Percentiles rank a stretch among this genome's conserved stretches.
Conservation (phyloP, 1,284 basidiomycete species). For the Sphaerobolus stellatus region DNA sequence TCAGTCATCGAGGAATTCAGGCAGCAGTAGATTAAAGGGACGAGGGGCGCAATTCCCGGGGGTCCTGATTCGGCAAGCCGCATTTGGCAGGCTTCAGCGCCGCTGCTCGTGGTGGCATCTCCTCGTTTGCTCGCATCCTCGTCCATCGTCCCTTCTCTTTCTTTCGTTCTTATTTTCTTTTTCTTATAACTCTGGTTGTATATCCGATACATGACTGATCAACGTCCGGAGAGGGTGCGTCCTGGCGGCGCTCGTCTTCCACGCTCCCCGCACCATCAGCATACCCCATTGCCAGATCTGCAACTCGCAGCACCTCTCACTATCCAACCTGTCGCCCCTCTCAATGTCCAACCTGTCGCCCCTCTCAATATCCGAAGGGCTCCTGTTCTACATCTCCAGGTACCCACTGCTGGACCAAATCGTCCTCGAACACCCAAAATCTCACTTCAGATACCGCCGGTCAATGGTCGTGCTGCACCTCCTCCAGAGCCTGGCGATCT, state of each 20-base stretch:
- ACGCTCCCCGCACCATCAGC: constrained; percentile 8
- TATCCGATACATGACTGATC: too few relatives aligned
- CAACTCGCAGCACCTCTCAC: constrained; percentile 5
- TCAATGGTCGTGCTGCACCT: constrained; percentile 9
- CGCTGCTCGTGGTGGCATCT: not conserved
- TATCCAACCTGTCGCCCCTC: too few relatives aligned
- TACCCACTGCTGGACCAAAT: constrained; percentile 3
- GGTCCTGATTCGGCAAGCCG: too few relatives aligned
- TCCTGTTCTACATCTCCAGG: constrained; percentile 6
- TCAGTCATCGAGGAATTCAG: too few relatives aligned
- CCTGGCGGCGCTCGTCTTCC: constrained; percentile 12
- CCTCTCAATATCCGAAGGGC: constrained; percentile 12
- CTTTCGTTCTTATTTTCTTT: not conserved
- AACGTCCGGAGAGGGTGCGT: too few relatives aligned
- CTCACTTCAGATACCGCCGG: constrained; percentile 2
- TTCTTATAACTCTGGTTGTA: too few relatives aligned
- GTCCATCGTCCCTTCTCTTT: not conserved
- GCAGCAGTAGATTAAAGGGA: not conserved
- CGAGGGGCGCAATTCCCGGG: too few relatives aligned
- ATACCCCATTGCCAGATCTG: not conserved
- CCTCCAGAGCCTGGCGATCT: not conserved
- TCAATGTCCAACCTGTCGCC: constrained; percentile 1
- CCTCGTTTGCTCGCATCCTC: not conserved
- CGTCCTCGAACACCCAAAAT: constrained; percentile 6
- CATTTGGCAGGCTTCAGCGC: not conserved